These are phyloP conservation scores for Acer saccharum DNA, from an alignment of 345 rosid genomes.

Conservation along the genomic window DNA sequence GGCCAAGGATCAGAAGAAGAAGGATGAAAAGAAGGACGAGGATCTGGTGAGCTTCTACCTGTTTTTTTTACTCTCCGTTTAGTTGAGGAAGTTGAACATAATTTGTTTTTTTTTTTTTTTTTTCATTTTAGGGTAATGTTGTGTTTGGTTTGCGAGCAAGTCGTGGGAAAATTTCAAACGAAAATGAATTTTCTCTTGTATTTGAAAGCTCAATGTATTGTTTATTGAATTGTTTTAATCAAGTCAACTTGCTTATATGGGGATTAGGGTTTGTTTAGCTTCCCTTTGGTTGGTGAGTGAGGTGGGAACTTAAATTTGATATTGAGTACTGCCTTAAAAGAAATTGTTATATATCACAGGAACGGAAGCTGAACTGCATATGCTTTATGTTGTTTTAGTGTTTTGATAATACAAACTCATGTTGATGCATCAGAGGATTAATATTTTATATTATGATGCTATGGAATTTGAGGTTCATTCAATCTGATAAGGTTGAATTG, in stretches of 20 bases:
- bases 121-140: neutral
- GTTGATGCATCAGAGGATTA: neutral
- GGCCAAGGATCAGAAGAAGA: slow-evolving; percentile 84
- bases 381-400: neutral
- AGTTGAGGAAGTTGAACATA: neutral
- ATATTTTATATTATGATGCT: neutral
- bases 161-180: neutral
- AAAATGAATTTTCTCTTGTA: neutral
- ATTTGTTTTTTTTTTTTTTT: neutral
- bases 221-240: neutral
- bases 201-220: neutral
- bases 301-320: neutral
- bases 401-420: neutral
- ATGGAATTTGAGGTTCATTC: neutral
- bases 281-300: too few species aligned
- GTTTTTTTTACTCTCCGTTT: neutral
- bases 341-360: neutral
- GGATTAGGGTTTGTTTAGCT: neutral
- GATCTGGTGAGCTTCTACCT: slow-evolving; percentile 58
- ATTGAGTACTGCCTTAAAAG: neutral
- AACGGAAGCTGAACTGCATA: neutral
- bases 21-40: slow-evolving; percentile 89
- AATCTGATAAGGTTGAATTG: slow-evolving; percentile 3
- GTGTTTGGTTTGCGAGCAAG: neutral
- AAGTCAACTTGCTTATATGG: too few species aligned